phyloP scores from a whole-genome alignment of 805 yeast species.

The Nakazawaea populi region DNA sequence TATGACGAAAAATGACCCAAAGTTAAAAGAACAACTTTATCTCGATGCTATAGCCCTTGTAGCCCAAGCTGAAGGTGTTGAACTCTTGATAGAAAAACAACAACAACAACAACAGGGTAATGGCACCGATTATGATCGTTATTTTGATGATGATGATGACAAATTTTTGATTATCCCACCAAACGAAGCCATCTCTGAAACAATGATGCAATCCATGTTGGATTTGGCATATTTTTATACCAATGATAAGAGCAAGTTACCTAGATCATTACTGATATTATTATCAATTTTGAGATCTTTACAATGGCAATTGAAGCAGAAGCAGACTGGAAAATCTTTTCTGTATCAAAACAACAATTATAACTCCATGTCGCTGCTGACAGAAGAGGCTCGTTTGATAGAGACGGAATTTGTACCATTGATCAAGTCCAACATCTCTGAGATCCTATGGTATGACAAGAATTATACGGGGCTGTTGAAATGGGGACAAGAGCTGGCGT shows the following conservation, averaged over 20 bases:
- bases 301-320: conserved; percentile 12
- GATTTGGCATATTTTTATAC: conserved; percentile 25
- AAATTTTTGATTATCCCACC: not conserved
- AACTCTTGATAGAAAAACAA: not conserved
- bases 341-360: conserved; percentile 10
- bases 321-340: not conserved
- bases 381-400: conserved; percentile 3
- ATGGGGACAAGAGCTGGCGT: conserved; percentile 33
- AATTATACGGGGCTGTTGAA: conserved; percentile 29
- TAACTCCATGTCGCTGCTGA: too few species aligned
- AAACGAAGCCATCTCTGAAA: conserved; percentile 14
- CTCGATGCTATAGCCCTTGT: not conserved
- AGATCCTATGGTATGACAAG: conserved; percentile 32
- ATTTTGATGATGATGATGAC: not conserved
- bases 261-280: conserved; percentile 28
- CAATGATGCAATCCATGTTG: conserved; percentile 20
- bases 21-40: conserved; percentile 12
- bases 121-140: too few species aligned
- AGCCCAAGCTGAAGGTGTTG: not conserved
- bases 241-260: conserved; percentile 18
- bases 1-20: conserved; percentile 14
- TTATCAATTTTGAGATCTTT: conserved; percentile 25
- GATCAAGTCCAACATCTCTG: conserved; percentile 35
- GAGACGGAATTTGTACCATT: conserved; percentile 28
- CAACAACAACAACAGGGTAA: too few species aligned